Percentiles rank a stretch among this genome's conserved stretches.
These are phyloP conservation scores for Dissophora globulifera DNA, from an alignment of 192 early-diverging fungal genomes.

Conservation along the genomic window DNA sequence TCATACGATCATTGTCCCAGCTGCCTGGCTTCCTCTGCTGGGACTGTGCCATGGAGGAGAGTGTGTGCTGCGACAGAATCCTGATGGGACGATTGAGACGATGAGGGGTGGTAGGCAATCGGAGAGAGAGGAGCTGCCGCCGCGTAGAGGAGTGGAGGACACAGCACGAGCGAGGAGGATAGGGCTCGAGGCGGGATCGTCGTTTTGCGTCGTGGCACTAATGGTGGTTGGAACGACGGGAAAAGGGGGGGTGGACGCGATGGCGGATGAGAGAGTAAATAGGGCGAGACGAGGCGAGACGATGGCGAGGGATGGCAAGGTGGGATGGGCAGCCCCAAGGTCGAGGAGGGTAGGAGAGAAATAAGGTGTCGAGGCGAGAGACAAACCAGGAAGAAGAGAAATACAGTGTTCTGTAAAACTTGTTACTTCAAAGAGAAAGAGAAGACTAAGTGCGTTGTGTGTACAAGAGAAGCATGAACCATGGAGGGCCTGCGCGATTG, in stretches of 20 bases:
- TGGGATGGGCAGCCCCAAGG: neutral
- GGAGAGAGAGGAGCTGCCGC: constrained; percentile 1
- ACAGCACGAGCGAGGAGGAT: too few species aligned
- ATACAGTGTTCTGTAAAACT: too few species aligned
- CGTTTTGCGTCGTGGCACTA: neutral
- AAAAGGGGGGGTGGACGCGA: neutral
- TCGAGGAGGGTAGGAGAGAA: neutral
- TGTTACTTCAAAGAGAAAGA: too few species aligned
- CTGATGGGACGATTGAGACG: constrained; percentile 12
- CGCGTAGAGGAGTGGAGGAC: neutral
- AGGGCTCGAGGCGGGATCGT: neutral
- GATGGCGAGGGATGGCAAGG: neutral
- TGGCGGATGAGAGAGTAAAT: too few species aligned
- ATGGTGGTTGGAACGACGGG: neutral
- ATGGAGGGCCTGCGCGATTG: too few species aligned
- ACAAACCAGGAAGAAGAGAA: too few species aligned
- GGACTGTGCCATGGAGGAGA: constrained; percentile 52
- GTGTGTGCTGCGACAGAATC: constrained; percentile 36
- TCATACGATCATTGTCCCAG: constrained; percentile 53
- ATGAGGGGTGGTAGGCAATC: neutral
- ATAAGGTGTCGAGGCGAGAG: too few species aligned
- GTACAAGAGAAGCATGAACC: too few species aligned
- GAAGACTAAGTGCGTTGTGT: too few species aligned
- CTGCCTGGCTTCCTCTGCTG: constrained; percentile 52
- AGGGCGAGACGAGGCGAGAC: too few species aligned